A percentile compares a stretch with the other conserved stretches of the same genome.
Conservation (phyloP, 2,329 filamentous ascomycete genomes). For the Neonectria neomacrospora region DNA sequence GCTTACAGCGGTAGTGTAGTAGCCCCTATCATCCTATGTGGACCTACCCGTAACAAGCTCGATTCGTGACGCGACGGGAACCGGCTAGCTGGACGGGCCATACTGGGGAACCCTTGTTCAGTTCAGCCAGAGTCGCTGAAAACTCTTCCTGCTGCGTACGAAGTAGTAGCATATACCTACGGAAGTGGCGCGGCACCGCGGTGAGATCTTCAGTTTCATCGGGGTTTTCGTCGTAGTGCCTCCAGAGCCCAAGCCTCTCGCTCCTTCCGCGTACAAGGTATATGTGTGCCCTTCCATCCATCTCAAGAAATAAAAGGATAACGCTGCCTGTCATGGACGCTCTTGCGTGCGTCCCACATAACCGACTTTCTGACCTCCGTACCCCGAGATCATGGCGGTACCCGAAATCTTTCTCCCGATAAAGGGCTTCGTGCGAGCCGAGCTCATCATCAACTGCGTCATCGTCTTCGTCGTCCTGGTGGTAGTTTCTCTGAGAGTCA, state of each 20-base stretch:
- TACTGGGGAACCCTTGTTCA: slow-evolving; percentile 11
- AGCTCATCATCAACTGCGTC: slow-evolving; percentile 47
- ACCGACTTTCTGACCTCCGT: neutral
- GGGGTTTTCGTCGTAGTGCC: slow-evolving; percentile 18
- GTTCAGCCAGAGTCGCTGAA: slow-evolving; percentile 2
- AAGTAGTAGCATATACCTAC: neutral
- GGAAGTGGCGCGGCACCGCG: neutral
- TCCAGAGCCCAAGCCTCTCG: neutral
- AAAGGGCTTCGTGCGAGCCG: slow-evolving; percentile 41
- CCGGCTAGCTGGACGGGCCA: neutral
- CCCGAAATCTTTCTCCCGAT: slow-evolving; percentile 30
- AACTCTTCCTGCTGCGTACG: neutral
- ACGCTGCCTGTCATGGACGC: neutral
- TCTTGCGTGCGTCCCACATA: neutral
- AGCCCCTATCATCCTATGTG: slow-evolving; percentile 4
- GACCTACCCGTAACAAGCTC: neutral
- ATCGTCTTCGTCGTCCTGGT: slow-evolving; percentile 46
- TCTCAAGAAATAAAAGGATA: neutral
- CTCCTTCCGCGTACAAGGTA: neutral
- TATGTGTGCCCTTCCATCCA: neutral
- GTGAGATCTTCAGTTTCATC: slow-evolving; percentile 25
- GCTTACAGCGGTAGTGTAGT: neutral
- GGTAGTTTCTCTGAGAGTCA: slow-evolving; percentile 44
- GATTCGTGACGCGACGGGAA: slow-evolving; percentile 14
- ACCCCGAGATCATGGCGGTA: slow-evolving; percentile 28